A percentile compares a stretch with the other conserved stretches of the same genome.
These are phyloP conservation scores for Saturnispora diversa DNA, from an alignment of 805 yeast genomes.

Conservation along the genomic window DNA sequence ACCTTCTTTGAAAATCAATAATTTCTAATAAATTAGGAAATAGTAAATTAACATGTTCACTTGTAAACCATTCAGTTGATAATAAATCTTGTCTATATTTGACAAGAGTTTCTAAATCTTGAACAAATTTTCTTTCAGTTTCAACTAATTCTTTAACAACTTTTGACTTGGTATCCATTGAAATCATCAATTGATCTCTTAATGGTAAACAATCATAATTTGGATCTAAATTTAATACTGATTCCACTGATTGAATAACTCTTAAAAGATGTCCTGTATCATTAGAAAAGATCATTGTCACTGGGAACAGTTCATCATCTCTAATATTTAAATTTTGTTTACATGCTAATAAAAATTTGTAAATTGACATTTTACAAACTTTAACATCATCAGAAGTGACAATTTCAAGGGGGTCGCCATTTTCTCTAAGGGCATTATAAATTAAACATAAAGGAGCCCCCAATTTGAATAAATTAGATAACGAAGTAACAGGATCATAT, in stretches of 20 bases:
- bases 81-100: slow-evolving; percentile 62
- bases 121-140: slow-evolving; percentile 89
- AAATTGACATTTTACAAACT: slow-evolving; percentile 80
- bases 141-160: slow-evolving; percentile 78
- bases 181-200: slow-evolving; percentile 26
- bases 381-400: slow-evolving; percentile 74
- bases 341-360: slow-evolving; percentile 83
- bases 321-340: slow-evolving; percentile 63
- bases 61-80: slow-evolving; percentile 57
- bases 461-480: slow-evolving; percentile 82
- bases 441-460: slow-evolving; percentile 88
- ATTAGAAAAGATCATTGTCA: slow-evolving; percentile 81
- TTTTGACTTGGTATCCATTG: slow-evolving; percentile 57
- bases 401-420: slow-evolving; percentile 44
- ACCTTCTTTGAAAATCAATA: slow-evolving; percentile 86
- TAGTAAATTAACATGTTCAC: slow-evolving; percentile 70
- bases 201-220: slow-evolving; percentile 21
- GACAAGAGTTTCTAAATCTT: slow-evolving; percentile 72
- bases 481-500: slow-evolving; percentile 88
- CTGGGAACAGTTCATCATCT: slow-evolving; percentile 80
- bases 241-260: slow-evolving; percentile 63
- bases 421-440: slow-evolving; percentile 61
- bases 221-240: slow-evolving; percentile 50
- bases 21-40: slow-evolving; percentile 81
- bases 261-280: slow-evolving; percentile 69